Evolutionary conservation across 2,329 filamentous ascomycete species (phyloP), one percentile per base, ranked within the genome.

Genomic region (Acephala macrosclerotiorum): DNA sequence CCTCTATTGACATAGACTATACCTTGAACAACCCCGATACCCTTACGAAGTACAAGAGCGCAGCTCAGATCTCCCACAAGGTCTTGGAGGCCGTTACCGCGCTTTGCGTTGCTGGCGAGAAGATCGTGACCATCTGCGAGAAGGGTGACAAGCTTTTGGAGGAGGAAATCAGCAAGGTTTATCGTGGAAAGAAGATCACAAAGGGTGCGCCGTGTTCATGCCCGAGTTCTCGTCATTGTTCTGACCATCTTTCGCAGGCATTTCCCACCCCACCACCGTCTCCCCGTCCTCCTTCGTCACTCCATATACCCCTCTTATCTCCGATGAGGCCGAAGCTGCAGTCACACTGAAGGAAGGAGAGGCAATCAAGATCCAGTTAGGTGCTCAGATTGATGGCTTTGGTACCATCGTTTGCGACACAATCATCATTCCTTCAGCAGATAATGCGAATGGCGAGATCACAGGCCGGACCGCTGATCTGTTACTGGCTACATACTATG

Each of bases 41-140:
- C 76, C 87, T 99, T 75, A 98, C 96, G 83, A 99, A 98, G 87
- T 98, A 98, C 88, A 98, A 97, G 90, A 94, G 92, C 72, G 96
- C 96, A 65, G 95, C 92, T 70, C 87, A 92, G 79, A 98, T 99
- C 82, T 96, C 95, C 60, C 93, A 97, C 80, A 97, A 95, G 84
- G 95, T 97, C 74, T 89, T 99, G 73, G 93, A 94, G 75, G 91
- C 91, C 74, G 95, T 99, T 72, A 83, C 86, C 66, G 84, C 87
- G 79, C 84, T 90, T 70, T 88, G 93, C 78, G 85, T 92, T 68
- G 91, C 95, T 70, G 95, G 93, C 74, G 92, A 91, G 80, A 97
- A 97, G 86, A 93, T 98, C 76, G 87, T 98, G 75, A 90, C 93
- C 75, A 88, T 99, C 80, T 99, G 96, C 84, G 91, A 97, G 85